These are phyloP conservation scores for Phellinidium pouzarii DNA, from an alignment of 1,284 basidiomycete species.

Conservation along the genomic window DNA sequence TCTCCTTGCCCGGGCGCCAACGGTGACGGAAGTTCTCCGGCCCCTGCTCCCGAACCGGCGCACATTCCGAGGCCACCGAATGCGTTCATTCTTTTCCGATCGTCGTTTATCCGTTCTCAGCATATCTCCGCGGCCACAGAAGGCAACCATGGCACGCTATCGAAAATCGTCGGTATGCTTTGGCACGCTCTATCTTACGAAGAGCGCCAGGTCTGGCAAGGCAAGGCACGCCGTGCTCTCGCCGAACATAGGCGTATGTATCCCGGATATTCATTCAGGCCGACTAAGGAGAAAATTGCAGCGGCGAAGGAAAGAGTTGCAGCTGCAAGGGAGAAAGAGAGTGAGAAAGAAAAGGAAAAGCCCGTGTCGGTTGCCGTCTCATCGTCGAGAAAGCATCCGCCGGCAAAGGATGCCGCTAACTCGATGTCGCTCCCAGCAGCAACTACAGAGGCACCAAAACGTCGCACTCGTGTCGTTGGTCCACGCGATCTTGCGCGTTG, in stretches of 20 bases:
- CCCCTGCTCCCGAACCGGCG: slow-evolving; percentile 4
- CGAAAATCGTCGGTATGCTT: slow-evolving; percentile 65
- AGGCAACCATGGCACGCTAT: slow-evolving; percentile 73
- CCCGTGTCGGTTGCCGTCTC: not conserved
- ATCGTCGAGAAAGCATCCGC: not conserved
- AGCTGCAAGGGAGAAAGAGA: too few species aligned
- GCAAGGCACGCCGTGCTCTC: slow-evolving; percentile 54
- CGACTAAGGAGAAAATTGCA: slow-evolving; percentile 30
- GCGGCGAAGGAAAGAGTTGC: not conserved
- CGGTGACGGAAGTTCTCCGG: not conserved
- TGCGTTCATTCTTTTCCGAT: slow-evolving; percentile 86
- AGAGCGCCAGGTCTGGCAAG: slow-evolving; percentile 66
- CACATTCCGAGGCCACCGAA: slow-evolving; percentile 84
- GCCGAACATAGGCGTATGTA: slow-evolving; percentile 63
- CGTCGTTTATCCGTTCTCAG: slow-evolving; percentile 68
- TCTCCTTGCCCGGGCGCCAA: not conserved
- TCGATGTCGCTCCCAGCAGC: slow-evolving; percentile 23
- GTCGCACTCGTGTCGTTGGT: slow-evolving; percentile 59
- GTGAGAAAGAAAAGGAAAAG: not conserved
- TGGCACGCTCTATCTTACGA: slow-evolving; percentile 66
- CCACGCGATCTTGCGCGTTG: slow-evolving; percentile 66
- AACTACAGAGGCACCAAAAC: slow-evolving; percentile 35
- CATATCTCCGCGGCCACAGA: slow-evolving; percentile 72
- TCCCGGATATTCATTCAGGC: slow-evolving; percentile 66
- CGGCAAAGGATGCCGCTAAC: not conserved